phyloP scores from a whole-genome alignment of 2,329 filamentous ascomycete species.

The Ceratocystis variospora region DNA sequence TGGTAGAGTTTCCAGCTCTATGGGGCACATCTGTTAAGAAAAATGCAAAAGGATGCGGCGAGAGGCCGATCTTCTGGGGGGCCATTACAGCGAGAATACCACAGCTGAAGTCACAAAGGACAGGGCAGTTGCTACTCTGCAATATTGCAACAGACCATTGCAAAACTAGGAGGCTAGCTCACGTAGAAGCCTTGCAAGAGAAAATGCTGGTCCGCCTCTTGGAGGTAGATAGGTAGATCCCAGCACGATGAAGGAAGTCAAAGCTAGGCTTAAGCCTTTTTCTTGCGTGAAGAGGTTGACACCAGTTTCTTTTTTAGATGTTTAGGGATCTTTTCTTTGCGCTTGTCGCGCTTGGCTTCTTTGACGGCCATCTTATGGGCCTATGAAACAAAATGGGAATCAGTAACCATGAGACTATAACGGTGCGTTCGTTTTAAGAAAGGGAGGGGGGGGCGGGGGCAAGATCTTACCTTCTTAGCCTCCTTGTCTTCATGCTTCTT shows the following conservation, averaged over 20 bases:
- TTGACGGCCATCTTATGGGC: slow-evolving; percentile 80
- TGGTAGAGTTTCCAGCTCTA: neutral
- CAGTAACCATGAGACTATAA: slow-evolving; percentile 19
- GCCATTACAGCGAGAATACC: neutral
- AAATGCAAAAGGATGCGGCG: neutral
- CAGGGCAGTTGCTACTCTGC: neutral
- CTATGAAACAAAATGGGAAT: slow-evolving; percentile 25
- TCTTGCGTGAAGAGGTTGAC: slow-evolving; percentile 45
- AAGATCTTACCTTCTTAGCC: slow-evolving; percentile 51
- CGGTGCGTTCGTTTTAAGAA: neutral
- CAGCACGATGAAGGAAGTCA: neutral
- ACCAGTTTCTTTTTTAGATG: slow-evolving; percentile 85
- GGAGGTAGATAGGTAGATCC: neutral
- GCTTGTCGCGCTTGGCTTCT: slow-evolving; percentile 85
- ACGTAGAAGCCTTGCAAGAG: neutral
- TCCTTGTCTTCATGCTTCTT: slow-evolving; percentile 87
- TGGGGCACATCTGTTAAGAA: neutral
- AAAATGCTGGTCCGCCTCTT: neutral
- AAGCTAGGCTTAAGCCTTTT: slow-evolving; percentile 32
- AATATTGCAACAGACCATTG: neutral
- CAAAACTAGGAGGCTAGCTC: neutral
- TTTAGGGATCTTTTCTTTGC: slow-evolving; percentile 93
- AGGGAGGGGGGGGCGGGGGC: too few species aligned
- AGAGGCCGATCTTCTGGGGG: neutral
- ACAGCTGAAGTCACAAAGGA: neutral